Evolutionary conservation across 2,329 filamentous ascomycete genomes (phyloP).

Genomic region (Pestalotiopsis sp.): DNA sequence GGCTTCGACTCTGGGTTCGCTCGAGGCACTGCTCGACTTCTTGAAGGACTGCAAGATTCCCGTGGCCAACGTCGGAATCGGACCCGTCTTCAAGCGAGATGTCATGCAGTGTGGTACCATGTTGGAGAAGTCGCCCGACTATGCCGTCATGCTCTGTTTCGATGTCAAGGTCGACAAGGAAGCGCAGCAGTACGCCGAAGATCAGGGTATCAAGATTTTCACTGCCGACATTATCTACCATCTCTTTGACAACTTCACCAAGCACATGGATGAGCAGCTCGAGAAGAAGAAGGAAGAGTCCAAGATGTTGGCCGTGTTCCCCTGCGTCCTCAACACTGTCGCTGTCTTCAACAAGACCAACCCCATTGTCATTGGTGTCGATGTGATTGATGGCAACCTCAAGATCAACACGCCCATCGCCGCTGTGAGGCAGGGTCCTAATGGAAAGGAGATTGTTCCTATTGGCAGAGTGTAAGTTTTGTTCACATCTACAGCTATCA

Average conservation of each 20-base stretch:
- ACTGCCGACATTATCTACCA: constrained; percentile 99
- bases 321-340: constrained; percentile 85
- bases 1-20: constrained; percentile 93
- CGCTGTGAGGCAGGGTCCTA: constrained; percentile 80
- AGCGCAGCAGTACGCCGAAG: constrained; percentile 85
- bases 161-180: constrained; percentile 99
- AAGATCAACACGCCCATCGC: constrained; percentile 88
- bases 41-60: constrained; percentile 95
- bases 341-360: constrained; percentile 98
- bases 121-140: constrained; percentile 93
- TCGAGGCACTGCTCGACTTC: constrained; percentile 96
- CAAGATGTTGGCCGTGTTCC: constrained; percentile 95
- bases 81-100: constrained; percentile 96
- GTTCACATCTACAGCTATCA: background rate
- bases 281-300: constrained; percentile 96
- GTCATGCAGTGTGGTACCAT: constrained; percentile 95
- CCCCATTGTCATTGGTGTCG: constrained; percentile 93
- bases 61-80: constrained; percentile 95
- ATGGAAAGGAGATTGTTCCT: constrained; percentile 82
- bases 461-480: constrained; percentile 88
- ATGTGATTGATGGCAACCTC: constrained; percentile 89
- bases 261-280: constrained; percentile 84
- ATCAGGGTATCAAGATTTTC: constrained; percentile 96
- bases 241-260: constrained; percentile 93
- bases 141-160: constrained; percentile 99